Base-by-base conservation (phyloP, 83 land plant genomes). In the Isoetes engelmannii region DNA sequence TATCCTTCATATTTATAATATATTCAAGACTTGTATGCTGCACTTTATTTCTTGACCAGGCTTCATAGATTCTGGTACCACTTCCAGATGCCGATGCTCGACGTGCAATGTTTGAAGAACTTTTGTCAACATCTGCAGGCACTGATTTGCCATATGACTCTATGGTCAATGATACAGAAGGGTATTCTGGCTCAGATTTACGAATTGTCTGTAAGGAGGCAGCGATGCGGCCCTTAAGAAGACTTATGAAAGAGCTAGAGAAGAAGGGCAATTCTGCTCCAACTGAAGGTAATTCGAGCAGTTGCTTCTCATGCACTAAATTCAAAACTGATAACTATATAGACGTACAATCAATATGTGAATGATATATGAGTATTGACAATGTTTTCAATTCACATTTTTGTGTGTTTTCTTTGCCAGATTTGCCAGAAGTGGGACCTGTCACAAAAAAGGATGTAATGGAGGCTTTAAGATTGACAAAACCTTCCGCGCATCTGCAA, bases 11-110 rank as follows among this genome's bases (percentile, higher is more conserved):
- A 41, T 64, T 64, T 2, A 1, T 15, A 19, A 60, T 10, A 60
- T 60, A 15, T 60, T 60, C 28, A 15, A 51, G 13, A 15, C 55
- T 17, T 12, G 55, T 15, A 1, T 60, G 19, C 21, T 60, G 17
- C 3, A 15, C 9, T 21, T 10, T 60, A 21, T 15, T 8, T 13
- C 63, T 60, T 15, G 28, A 8, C 12, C 1, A 19, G 20, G 28
- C 20, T 60, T 60, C 15, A 49, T 41, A 91, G 96, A 95, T 95
- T 17, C 84, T 91, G 53, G 97, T 95, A 15, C 97, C 99, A 61
- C 84, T 91, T 50, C 99, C 97, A 4, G 97, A 95, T 50, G 83
- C 87, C 46, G 99, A 88, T 79, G 99, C 97, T 57, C 83, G 97
- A 54, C 75, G 62, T 55, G 87, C 86, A 53, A 95, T 95, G 87